Conservation (phyloP, 306 rosid genomes). For the Inga leiocalycina region DNA sequence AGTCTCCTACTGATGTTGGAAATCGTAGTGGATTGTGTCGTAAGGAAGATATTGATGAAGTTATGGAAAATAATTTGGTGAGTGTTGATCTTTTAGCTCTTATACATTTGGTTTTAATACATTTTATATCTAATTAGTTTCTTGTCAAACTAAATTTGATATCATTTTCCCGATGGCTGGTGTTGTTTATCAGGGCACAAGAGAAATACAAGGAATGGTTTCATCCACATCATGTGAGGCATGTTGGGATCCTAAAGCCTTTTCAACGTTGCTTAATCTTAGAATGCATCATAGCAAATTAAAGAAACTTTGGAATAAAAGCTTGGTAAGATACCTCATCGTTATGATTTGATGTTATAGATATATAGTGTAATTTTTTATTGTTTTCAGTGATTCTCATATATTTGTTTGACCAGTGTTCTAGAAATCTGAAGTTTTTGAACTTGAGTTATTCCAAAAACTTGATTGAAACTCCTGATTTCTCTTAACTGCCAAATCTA, state of each 20-base stretch:
- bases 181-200: not conserved
- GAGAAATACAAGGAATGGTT: not conserved
- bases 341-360: not conserved
- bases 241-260: not conserved
- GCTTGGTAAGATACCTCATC: not conserved
- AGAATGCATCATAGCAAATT: not conserved
- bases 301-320: not conserved
- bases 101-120: not conserved
- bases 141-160: no score
- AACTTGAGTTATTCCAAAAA: not conserved
- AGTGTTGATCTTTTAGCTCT: not conserved
- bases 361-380: no score
- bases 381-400: not conserved
- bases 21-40: not conserved
- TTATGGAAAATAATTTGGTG: not conserved
- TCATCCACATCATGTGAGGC: not conserved
- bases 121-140: no score
- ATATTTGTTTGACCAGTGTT: not conserved
- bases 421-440: not conserved
- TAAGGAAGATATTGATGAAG: not conserved
- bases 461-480: not conserved
- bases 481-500: not conserved
- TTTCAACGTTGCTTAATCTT: constrained; percentile 6
- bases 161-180: not conserved
- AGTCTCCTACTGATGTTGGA: not conserved